Percentiles rank a stretch among this genome's conserved stretches.
These are phyloP conservation scores for Ogataea paraovalis DNA, from an alignment of 805 yeast genomes.

Conservation along the genomic window DNA sequence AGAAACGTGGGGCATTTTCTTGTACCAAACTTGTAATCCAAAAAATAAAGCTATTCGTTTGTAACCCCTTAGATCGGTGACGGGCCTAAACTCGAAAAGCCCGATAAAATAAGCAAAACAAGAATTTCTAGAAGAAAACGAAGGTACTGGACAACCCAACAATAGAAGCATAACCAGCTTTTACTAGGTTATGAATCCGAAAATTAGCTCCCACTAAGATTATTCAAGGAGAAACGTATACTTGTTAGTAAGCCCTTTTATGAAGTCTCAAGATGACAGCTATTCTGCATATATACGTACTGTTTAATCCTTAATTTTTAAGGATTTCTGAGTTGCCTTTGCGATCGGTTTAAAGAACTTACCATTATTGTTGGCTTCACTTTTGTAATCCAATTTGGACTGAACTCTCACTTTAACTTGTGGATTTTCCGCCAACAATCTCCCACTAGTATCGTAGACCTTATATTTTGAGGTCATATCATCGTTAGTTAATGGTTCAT, in stretches of 20 bases:
- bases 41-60: too few relatives aligned
- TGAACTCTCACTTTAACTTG: constrained; percentile 19
- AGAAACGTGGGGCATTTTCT: too few relatives aligned
- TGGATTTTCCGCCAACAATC: constrained; percentile 18
- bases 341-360: constrained; percentile 10
- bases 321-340: not conserved
- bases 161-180: not conserved
- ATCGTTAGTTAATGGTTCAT: constrained; percentile 38
- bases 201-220: not conserved
- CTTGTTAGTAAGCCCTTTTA: not conserved
- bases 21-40: too few relatives aligned
- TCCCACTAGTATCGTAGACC: constrained; percentile 43
- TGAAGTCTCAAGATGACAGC: not conserved
- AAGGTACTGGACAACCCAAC: not conserved
- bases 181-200: not conserved
- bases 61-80: too few relatives aligned
- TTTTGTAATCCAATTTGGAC: constrained; percentile 23
- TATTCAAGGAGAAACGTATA: not conserved
- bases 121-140: not conserved
- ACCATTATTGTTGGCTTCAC: constrained; percentile 20
- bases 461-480: constrained; percentile 42
- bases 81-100: too few relatives aligned
- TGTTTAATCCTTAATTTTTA: not conserved
- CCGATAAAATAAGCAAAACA: too few relatives aligned
- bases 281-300: not conserved